Evolutionary conservation across 371 early-diverging fungal genomes (phyloP).

Genomic region (Caulochytrium protostelioides): DNA sequence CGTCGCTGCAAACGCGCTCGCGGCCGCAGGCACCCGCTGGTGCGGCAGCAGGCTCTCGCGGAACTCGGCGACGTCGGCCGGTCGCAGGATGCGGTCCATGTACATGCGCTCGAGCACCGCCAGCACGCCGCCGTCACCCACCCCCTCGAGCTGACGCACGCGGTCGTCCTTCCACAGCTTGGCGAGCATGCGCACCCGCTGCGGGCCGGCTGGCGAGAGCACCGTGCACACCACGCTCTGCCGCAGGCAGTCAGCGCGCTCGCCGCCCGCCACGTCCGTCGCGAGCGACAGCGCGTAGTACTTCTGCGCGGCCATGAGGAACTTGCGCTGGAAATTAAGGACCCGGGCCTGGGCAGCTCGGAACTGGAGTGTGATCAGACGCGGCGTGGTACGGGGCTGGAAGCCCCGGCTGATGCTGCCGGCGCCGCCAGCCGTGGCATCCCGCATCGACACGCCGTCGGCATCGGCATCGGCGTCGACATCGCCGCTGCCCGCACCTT

Average conservation of each 20-base stretch:
- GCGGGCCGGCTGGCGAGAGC: constrained; percentile 76
- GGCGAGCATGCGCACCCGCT: constrained; percentile 61
- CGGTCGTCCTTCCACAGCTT: constrained; percentile 82
- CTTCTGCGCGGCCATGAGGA: constrained; percentile 62
- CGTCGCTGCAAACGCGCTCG: constrained; percentile 16
- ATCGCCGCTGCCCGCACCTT: no score
- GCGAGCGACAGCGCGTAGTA: constrained; percentile 66
- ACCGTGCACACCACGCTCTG: constrained; percentile 53
- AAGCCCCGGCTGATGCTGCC: not conserved
- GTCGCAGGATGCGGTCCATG: constrained; percentile 57
- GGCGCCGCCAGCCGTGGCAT: no score
- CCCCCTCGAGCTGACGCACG: constrained; percentile 22
- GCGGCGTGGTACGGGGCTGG: constrained; percentile 2
- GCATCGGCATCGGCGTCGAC: no score
- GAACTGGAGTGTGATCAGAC: constrained; percentile 11
- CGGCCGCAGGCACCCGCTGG: constrained; percentile 45
- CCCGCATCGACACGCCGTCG: no score
- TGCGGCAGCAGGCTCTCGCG: constrained; percentile 46
- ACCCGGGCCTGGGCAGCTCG: constrained; percentile 55
- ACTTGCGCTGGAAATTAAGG: constrained; percentile 59
- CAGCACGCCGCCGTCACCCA: constrained; percentile 10
- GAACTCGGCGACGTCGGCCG: constrained; percentile 55
- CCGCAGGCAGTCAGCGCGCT: constrained; percentile 36
- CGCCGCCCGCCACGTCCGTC: constrained; percentile 33
- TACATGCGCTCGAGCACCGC: constrained; percentile 76